A percentile compares a stretch with the other conserved stretches of the same genome.
Conservation (phyloP, 805 yeast genomes). For the Monosporozyma unispora region DNA sequence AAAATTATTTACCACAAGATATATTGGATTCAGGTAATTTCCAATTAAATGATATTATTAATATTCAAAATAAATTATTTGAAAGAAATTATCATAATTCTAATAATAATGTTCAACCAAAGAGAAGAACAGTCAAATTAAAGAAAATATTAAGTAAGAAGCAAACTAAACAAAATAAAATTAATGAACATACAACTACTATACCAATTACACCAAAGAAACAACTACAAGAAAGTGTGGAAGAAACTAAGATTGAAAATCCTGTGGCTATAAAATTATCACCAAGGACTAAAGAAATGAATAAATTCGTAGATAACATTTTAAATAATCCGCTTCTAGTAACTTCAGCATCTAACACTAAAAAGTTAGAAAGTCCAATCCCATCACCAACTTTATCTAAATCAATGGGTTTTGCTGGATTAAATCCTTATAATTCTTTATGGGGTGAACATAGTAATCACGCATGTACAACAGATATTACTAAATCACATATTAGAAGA, state of each 20-base stretch:
- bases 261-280: background rate
- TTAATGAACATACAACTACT: background rate
- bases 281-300: conserved; percentile 1
- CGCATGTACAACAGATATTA: background rate
- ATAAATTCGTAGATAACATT: background rate
- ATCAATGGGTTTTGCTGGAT: conserved; percentile 1
- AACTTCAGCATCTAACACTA: background rate
- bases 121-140: conserved; percentile 25
- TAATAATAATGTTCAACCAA: conserved; percentile 11
- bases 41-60: conserved; percentile 22
- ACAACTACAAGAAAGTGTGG: background rate
- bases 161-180: background rate
- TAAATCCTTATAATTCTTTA: conserved; percentile 6
- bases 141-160: conserved; percentile 7
- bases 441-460: conserved; percentile 15
- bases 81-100: conserved; percentile 16
- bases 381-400: background rate
- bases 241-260: background rate
- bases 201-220: background rate
- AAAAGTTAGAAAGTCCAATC: background rate
- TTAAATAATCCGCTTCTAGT: background rate
- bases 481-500: background rate
- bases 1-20: conserved; percentile 20
- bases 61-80: conserved; percentile 26
- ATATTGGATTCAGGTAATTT: conserved; percentile 18